Evolutionary conservation across 495 filamentous ascomycete species (phyloP).

Genomic region (Haplographium delicatum): DNA sequence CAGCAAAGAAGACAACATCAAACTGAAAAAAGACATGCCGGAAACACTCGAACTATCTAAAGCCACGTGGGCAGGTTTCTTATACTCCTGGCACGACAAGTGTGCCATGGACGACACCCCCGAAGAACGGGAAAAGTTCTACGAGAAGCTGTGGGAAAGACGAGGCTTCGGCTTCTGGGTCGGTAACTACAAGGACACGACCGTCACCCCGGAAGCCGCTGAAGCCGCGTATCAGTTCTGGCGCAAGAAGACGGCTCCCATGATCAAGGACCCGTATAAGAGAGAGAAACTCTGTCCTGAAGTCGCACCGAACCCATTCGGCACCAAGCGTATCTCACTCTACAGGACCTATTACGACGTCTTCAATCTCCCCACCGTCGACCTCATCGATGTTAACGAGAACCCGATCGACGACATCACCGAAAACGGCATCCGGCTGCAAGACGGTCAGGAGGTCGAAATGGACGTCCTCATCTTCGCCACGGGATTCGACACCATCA

Average conservation of each 20-base stretch:
- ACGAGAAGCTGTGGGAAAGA: slow-evolving; percentile 40
- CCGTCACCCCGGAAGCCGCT: slow-evolving; percentile 42
- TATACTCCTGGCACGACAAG: slow-evolving; percentile 33
- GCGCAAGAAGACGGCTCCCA: slow-evolving; percentile 42
- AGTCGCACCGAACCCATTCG: slow-evolving; percentile 46
- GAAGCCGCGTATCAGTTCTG: slow-evolving; percentile 49
- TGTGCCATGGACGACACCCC: slow-evolving; percentile 40
- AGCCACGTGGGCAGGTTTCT: slow-evolving; percentile 39
- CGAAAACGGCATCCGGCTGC: slow-evolving; percentile 36
- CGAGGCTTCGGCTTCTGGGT: slow-evolving; percentile 48
- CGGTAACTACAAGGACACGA: slow-evolving; percentile 44
- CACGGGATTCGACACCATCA: slow-evolving; percentile 49
- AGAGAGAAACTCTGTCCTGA: slow-evolving; percentile 51
- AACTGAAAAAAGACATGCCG: slow-evolving; percentile 35
- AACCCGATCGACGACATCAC: slow-evolving; percentile 46
- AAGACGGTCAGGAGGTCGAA: slow-evolving; percentile 36
- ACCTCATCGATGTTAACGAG: slow-evolving; percentile 31
- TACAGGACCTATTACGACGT: slow-evolving; percentile 54
- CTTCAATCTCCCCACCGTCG: slow-evolving; percentile 49
- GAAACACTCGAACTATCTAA: slow-evolving; percentile 38
- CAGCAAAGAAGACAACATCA: slow-evolving; percentile 38
- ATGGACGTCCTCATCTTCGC: slow-evolving; percentile 43
- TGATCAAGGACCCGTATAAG: slow-evolving; percentile 44
- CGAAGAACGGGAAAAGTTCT: slow-evolving; percentile 40
- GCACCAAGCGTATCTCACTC: slow-evolving; percentile 49